Percentiles rank a stretch among this genome's conserved stretches.
Conservation (phyloP, 2,329 filamentous ascomycete species). For the Plenodomus lindquistii region DNA sequence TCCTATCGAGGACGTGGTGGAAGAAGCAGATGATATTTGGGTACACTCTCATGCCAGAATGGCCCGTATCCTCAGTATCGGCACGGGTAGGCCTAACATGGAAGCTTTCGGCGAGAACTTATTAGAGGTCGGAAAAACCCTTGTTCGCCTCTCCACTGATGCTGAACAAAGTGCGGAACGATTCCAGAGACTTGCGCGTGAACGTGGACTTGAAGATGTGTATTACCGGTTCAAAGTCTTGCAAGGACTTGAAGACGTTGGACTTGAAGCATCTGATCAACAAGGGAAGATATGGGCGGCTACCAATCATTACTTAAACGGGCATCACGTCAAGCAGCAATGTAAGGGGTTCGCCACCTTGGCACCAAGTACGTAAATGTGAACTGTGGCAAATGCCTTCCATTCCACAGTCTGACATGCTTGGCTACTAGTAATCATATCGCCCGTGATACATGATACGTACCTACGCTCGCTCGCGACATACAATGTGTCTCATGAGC, state of each 20-base stretch:
- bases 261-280: slow-evolving; percentile 11
- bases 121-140: no score
- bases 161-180: slow-evolving; percentile 9
- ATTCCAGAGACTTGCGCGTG: slow-evolving; percentile 4
- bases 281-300: slow-evolving; percentile 12
- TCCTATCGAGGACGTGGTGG: slow-evolving; percentile 47
- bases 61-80: no score
- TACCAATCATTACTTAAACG: slow-evolving; percentile 4
- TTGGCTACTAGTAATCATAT: no score
- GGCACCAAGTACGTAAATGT: no score
- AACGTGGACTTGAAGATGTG: background rate
- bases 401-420: no score
- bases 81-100: slow-evolving; percentile 9
- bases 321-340: background rate
- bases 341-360: no score
- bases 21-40: slow-evolving; percentile 29
- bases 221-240: slow-evolving; percentile 21
- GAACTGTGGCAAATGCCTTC: no score
- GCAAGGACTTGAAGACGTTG: slow-evolving; percentile 13
- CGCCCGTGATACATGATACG: no score
- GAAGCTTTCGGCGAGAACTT: slow-evolving; percentile 1
- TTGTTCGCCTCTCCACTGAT: slow-evolving; percentile 10
- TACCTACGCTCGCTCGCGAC: no score
- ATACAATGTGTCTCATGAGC: no score
- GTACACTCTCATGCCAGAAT: no score